Percentiles rank a stretch among this genome's conserved stretches.
Evolutionary conservation across 495 filamentous ascomycete genomes (phyloP).

Genomic region (Tuber aestivum): DNA sequence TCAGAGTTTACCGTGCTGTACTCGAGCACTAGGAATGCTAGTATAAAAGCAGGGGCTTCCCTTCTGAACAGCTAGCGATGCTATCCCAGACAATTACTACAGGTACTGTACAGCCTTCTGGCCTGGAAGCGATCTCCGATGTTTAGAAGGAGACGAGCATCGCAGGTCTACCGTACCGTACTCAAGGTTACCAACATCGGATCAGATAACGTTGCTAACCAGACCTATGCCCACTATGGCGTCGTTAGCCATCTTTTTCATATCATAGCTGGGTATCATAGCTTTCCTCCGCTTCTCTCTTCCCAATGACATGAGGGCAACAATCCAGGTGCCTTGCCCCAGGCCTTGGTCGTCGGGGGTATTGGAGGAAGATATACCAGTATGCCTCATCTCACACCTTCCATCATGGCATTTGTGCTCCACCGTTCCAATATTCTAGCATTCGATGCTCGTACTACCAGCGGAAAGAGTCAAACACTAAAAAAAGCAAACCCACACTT

Average conservation of each 20-base stretch:
- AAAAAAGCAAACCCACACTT: neutral
- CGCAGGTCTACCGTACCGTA: no score
- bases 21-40: no score
- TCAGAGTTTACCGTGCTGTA: no score
- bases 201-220: neutral
- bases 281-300: neutral
- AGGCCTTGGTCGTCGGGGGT: neutral
- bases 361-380: neutral
- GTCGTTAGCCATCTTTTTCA: neutral
- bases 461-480: neutral
- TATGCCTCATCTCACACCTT: neutral
- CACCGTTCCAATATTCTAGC: neutral
- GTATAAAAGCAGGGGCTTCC: neutral
- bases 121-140: neutral
- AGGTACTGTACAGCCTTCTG: neutral
- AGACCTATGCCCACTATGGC: neutral
- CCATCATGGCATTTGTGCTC: neutral
- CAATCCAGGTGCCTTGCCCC: neutral
- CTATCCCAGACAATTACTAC: neutral
- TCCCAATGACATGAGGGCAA: neutral
- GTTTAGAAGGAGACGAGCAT: neutral
- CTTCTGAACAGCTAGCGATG: neutral
- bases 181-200: neutral
- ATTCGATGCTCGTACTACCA: neutral
- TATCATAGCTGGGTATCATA: no score